These are phyloP conservation scores for Hemileia vastatrix DNA, from an alignment of 1,284 basidiomycete species.

Conservation along the genomic window DNA sequence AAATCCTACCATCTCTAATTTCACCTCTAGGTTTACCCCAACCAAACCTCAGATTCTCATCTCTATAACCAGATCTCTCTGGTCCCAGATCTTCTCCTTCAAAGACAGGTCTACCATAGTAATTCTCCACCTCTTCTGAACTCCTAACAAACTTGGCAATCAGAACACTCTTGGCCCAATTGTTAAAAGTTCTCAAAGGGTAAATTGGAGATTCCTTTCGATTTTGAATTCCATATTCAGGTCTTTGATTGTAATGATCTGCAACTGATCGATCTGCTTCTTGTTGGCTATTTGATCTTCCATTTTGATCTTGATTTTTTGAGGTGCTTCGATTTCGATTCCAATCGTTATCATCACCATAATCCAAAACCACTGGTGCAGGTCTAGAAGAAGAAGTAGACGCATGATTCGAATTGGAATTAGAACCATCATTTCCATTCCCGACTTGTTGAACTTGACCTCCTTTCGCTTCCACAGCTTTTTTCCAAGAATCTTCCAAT, in stretches of 20 bases:
- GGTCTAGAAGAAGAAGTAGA: neutral
- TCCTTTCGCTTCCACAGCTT: neutral
- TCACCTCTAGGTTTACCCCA: conserved; percentile 36
- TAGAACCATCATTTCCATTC: neutral
- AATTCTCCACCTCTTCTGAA: conserved; percentile 15
- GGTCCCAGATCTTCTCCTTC: neutral
- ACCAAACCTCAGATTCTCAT: conserved; percentile 22
- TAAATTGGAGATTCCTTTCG: conserved; percentile 89
- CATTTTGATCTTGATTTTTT: neutral
- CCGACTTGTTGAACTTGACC: too few species aligned
- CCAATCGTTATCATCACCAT: neutral
- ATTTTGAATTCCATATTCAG: conserved; percentile 74
- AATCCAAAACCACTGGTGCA: neutral
- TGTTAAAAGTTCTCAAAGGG: conserved; percentile 93
- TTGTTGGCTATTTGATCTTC: neutral
- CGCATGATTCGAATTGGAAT: neutral
- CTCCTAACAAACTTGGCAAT: conserved; percentile 65
- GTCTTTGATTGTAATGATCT: conserved; percentile 62
- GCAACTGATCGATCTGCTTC: neutral
- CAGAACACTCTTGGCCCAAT: conserved; percentile 95
- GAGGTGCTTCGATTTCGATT: neutral
- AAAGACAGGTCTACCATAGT: conserved; percentile 10
- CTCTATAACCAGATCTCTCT: neutral
- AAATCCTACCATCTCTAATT: conserved; percentile 57
- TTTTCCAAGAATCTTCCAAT: neutral